Base-by-base conservation (phyloP, 2,329 filamentous ascomycete genomes). In the Fusarium udum region DNA sequence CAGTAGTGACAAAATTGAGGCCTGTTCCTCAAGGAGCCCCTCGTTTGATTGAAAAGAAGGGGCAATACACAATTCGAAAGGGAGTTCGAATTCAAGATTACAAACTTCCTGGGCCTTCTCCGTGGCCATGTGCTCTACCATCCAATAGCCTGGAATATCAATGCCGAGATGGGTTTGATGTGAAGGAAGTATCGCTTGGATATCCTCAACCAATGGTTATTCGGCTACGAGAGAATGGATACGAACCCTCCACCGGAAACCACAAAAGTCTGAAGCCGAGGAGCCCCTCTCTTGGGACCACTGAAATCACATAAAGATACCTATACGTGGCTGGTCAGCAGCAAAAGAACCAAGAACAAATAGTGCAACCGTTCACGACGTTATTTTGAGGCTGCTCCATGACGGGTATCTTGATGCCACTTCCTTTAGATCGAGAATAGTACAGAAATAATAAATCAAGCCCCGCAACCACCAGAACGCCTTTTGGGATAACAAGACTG, bases 371-470 rank as follows among this genome's bases (percentile, higher is more conserved):
- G 48, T 34, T 66, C 61, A 61, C 52, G n/a, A 48, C 56, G 13
- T 18, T 56, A 10, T 58, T 26, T 46, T 34, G 37, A 53, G 32
- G 37, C 61, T 58, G 67, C 64, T 75, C 71, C 66, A 75, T 75
- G 73, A 67, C 61, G 79, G 79, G 78, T 80, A 81, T 81, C 74
- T 80, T 79, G 76, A 78, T 77, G 76, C 68, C 68, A 73, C 74
- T 62, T 67, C 64, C 65, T 68, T 68, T 49, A 70, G 65, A 55
- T 67, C 51, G 72, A 66, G 64, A 75, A 72, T 59, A 73, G 42
- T 71, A 59, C 63, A 71, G 65, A 71, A 69, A 68, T 78, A 71
- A 78, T 60, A 63, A 78, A 78, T 57, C 42, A 57, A 77, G 69
- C 70, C 70, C 60, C 75, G 71, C 62, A 74, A 74, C 70, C 61